Conservation (phyloP, 2,329 filamentous ascomycete genomes). For the Didymosphaeria variabile region DNA sequence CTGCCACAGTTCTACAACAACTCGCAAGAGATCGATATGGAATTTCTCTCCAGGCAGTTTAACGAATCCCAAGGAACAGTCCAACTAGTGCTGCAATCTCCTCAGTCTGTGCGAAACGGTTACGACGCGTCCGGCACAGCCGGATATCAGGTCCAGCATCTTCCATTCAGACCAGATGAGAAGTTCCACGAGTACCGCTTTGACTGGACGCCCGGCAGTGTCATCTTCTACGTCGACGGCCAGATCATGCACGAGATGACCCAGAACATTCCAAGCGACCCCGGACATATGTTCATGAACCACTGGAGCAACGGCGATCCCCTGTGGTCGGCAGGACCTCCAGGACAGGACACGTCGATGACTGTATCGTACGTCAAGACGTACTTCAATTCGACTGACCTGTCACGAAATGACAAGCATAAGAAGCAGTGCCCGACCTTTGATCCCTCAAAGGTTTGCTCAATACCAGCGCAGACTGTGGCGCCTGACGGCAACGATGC, state of each 20-base stretch:
- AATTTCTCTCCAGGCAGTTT: slow-evolving; percentile 76
- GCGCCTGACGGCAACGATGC: slow-evolving; percentile 40
- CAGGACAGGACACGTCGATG: slow-evolving; percentile 67
- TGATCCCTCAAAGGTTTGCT: slow-evolving; percentile 41
- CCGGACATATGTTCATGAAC: slow-evolving; percentile 74
- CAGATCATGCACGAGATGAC: slow-evolving; percentile 65
- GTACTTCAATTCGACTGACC: slow-evolving; percentile 77
- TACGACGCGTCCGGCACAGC: slow-evolving; percentile 70
- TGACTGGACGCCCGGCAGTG: slow-evolving; percentile 71
- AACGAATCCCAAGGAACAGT: slow-evolving; percentile 66
- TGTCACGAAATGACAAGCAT: slow-evolving; percentile 39
- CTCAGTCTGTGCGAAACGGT: slow-evolving; percentile 64
- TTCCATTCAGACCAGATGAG: slow-evolving; percentile 72
- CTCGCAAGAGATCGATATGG: slow-evolving; percentile 82
- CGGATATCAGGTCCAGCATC: slow-evolving; percentile 65
- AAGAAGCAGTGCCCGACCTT: slow-evolving; percentile 41
- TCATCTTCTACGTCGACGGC: slow-evolving; percentile 76
- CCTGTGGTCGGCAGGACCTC: slow-evolving; percentile 76
- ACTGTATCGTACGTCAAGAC: slow-evolving; percentile 76
- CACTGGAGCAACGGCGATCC: slow-evolving; percentile 82
- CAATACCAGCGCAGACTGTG: slow-evolving; percentile 43
- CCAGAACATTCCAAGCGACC: slow-evolving; percentile 64
- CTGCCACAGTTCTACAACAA: slow-evolving; percentile 74
- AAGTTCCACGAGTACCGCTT: slow-evolving; percentile 82
- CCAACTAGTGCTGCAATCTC: slow-evolving; percentile 79